phyloP scores from a whole-genome alignment of 768 basidiomycete genomes.

The Lactifluus pinguis region DNA sequence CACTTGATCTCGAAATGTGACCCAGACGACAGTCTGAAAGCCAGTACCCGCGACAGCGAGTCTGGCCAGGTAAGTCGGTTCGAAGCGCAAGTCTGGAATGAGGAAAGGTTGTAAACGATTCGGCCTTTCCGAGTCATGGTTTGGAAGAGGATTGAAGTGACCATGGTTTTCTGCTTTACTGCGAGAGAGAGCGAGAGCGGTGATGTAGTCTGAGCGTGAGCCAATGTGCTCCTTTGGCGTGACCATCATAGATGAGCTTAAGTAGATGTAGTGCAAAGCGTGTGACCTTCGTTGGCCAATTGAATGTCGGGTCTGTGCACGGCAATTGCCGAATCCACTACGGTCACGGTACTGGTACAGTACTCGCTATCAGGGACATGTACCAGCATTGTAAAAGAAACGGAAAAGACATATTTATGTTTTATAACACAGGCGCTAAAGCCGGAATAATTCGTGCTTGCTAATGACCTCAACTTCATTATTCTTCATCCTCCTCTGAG shows the following conservation, averaged over 20 bases:
- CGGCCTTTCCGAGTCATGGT: not conserved
- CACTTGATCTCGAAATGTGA: slow-evolving; percentile 61
- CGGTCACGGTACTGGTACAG: too few species aligned
- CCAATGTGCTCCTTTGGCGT: slow-evolving; percentile 11
- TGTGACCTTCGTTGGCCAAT: too few species aligned
- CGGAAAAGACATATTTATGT: too few species aligned
- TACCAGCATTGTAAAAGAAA: too few species aligned
- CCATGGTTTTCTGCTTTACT: not conserved
- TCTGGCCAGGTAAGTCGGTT: slow-evolving; percentile 58
- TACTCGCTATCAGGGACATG: too few species aligned
- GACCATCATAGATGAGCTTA: not conserved
- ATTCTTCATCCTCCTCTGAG: slow-evolving; percentile 25
- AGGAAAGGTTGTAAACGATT: slow-evolving; percentile 22
- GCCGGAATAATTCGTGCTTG: not conserved
- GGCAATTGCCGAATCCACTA: not conserved
- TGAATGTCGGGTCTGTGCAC: not conserved
- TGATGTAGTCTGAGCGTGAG: slow-evolving; percentile 16
- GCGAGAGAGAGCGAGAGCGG: slow-evolving; percentile 11
- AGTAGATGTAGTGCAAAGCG: not conserved
- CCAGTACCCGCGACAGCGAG: slow-evolving; percentile 43
- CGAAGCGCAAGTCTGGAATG: slow-evolving; percentile 72
- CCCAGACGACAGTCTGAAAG: slow-evolving; percentile 52
- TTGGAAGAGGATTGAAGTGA: not conserved
- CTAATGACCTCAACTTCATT: not conserved
- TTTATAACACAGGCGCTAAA: not conserved